Evolutionary conservation across 352 stramenopile genomes (phyloP).

Genomic region (Globisporangium rhizosaccharum): DNA sequence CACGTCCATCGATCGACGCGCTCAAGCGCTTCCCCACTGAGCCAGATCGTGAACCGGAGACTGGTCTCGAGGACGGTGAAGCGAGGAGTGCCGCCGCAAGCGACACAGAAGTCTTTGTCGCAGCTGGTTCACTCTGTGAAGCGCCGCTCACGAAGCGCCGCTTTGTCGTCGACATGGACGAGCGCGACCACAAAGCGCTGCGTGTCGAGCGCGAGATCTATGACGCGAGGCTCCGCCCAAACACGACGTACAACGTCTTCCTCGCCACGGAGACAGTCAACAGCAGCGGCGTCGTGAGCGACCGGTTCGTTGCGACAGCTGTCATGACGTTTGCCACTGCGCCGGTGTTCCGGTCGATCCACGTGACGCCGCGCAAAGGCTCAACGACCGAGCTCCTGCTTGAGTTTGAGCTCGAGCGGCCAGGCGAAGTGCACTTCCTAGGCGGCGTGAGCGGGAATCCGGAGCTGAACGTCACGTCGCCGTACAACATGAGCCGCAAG

Average conservation of each 20-base stretch:
- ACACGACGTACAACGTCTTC: constrained; percentile 46
- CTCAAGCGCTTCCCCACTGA: neutral
- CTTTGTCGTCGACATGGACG: constrained; percentile 20
- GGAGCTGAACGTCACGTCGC: constrained; percentile 65
- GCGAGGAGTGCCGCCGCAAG: neutral
- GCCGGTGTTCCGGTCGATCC: constrained; percentile 39
- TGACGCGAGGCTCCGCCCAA: constrained; percentile 19
- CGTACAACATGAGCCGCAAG: constrained; percentile 75
- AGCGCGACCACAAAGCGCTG: constrained; percentile 27
- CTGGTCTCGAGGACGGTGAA: neutral
- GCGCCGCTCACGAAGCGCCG: constrained; percentile 5
- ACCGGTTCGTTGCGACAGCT: constrained; percentile 23
- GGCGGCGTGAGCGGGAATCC: constrained; percentile 43
- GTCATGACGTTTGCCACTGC: constrained; percentile 44
- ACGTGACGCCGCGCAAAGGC: constrained; percentile 44
- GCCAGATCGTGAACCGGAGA: neutral
- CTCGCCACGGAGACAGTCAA: constrained; percentile 47
- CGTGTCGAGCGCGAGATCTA: constrained; percentile 34
- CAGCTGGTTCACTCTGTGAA: neutral
- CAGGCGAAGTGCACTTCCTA: constrained; percentile 75
- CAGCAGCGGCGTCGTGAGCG: constrained; percentile 56
- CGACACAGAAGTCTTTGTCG: neutral
- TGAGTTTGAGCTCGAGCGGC: constrained; percentile 42
- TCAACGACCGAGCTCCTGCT: constrained; percentile 75
- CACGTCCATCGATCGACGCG: constrained; percentile 12